phyloP scores from a whole-genome alignment of 2,329 filamentous ascomycete genomes.

The Neofusicoccum umdonicola region DNA sequence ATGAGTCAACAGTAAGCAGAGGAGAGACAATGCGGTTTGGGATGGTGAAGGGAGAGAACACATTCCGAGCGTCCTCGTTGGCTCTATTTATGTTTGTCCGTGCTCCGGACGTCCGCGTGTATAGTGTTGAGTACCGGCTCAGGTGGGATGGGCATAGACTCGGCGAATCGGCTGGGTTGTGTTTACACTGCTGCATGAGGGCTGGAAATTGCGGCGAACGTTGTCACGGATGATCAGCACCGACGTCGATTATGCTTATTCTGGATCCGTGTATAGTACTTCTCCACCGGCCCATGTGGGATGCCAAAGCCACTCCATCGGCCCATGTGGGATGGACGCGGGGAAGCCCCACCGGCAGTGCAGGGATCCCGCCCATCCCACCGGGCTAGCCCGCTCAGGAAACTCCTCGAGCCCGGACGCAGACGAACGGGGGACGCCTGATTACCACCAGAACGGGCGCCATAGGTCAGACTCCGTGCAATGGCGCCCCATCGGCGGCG shows the following conservation, averaged over 20 bases:
- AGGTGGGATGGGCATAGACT: not conserved
- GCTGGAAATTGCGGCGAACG: not conserved
- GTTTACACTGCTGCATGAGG: not conserved
- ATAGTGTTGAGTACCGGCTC: not conserved
- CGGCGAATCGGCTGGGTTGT: not conserved
- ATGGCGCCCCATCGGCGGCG: too few relatives aligned
- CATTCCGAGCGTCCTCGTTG: not conserved
- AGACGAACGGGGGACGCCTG: not conserved
- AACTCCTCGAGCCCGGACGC: not conserved
- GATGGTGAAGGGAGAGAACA: not conserved
- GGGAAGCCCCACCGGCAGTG: not conserved
- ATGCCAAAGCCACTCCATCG: not conserved
- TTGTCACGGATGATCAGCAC: too few relatives aligned
- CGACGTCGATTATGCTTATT: not conserved
- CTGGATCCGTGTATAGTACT: not conserved
- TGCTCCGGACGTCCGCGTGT: not conserved
- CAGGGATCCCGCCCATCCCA: not conserved
- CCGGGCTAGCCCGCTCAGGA: not conserved
- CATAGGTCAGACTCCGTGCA: too few relatives aligned
- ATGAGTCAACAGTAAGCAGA: not conserved
- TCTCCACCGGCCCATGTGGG: not conserved
- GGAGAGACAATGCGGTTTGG: not conserved
- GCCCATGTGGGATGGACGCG: not conserved
- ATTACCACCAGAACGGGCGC: not conserved
- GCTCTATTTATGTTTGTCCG: not conserved